Conservation (phyloP, 441 rosid species). For the Adansonia gregorii region DNA sequence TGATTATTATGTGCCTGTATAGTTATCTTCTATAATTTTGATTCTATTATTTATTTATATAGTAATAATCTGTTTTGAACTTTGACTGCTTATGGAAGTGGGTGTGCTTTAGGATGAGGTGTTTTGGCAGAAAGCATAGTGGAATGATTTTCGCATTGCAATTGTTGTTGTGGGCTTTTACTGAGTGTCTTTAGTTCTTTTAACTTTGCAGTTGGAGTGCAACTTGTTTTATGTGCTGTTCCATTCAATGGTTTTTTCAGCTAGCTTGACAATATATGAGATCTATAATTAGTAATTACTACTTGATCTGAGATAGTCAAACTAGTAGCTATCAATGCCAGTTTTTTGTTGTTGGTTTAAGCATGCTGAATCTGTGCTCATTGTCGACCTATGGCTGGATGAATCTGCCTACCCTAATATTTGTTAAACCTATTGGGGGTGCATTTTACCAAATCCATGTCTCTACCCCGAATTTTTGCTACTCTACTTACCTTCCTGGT, state of each 20-base stretch:
- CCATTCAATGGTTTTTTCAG: constrained; percentile 2
- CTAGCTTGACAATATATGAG: background rate
- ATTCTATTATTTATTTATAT: background rate
- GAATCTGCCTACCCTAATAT: background rate
- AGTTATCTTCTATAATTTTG: background rate
- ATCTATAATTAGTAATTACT: constrained; percentile 5
- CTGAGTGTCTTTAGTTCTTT: background rate
- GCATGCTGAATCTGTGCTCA: background rate
- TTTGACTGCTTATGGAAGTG: constrained; percentile 11
- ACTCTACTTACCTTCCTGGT: background rate
- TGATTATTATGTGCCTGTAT: constrained; percentile 2
- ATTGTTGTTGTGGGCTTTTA: constrained; percentile 12
- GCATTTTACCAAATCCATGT: background rate
- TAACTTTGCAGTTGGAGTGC: constrained; percentile 7
- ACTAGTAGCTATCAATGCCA: background rate
- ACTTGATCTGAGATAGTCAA: background rate
- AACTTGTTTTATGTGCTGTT: background rate
- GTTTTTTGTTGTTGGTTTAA: constrained; percentile 9
- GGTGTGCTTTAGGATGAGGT: background rate
- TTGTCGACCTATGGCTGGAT: background rate
- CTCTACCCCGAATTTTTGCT: constrained; percentile 7
- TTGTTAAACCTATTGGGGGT: constrained; percentile 2
- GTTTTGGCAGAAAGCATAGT: constrained; percentile 6
- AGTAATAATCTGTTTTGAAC: constrained; percentile 17
- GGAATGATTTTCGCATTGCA: background rate